Evolutionary conservation across 1,139 yeast genomes (phyloP).

Genomic region (Candida gigantensis): DNA sequence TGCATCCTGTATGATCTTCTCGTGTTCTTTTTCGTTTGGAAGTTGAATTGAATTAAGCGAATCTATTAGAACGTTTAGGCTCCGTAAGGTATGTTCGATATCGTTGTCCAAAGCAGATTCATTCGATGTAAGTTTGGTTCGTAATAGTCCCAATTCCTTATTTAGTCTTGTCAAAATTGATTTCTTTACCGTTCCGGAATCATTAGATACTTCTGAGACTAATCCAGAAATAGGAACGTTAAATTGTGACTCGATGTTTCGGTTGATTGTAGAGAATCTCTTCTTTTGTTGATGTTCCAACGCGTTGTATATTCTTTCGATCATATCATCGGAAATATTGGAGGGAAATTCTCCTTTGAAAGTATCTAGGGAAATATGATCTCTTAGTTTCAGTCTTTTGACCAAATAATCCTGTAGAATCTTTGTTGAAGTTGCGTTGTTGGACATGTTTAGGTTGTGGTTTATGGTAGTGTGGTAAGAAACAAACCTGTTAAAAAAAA

Average conservation of each 20-base stretch:
- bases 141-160: conserved; percentile 7
- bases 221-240: conserved; percentile 24
- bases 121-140: conserved; percentile 4
- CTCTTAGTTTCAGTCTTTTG: conserved; percentile 15
- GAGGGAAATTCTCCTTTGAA: conserved; percentile 15
- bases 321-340: conserved; percentile 6
- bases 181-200: conserved; percentile 3
- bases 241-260: conserved; percentile 22
- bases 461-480: too few species aligned
- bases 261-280: conserved; percentile 16
- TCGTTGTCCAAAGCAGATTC: conserved; percentile 15
- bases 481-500: not conserved
- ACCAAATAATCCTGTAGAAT: conserved; percentile 15
- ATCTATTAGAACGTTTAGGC: conserved; percentile 5
- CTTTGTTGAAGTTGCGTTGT: conserved; percentile 8
- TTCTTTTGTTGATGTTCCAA: conserved; percentile 22
- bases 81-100: conserved; percentile 9
- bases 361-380: conserved; percentile 9
- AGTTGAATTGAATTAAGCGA: conserved; percentile 4
- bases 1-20: conserved; percentile 13
- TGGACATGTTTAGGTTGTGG: too few species aligned
- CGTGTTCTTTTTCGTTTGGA: conserved; percentile 2
- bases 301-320: conserved; percentile 19
- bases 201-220: not conserved
- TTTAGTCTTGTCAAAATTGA: conserved; percentile 5